A percentile compares a stretch with the other conserved stretches of the same genome.
Evolutionary conservation across 768 basidiomycete genomes (phyloP).

Genomic region (Mycena albidolilacea): DNA sequence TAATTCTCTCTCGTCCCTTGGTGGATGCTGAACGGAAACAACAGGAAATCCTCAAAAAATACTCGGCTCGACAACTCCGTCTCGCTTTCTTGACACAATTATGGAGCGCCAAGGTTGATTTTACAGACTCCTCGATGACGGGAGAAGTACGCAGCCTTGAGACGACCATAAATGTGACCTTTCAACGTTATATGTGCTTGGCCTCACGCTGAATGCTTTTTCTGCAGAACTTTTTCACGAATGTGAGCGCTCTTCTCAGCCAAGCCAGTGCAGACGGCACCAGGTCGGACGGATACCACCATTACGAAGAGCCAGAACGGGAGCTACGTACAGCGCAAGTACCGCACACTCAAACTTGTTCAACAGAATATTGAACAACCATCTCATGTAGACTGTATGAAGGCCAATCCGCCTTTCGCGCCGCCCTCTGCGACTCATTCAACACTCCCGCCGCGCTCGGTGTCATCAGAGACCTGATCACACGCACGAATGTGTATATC

Average conservation of each 20-base stretch:
- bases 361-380: constrained; percentile 17
- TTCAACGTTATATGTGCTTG: constrained; percentile 16
- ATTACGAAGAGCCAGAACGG: constrained; percentile 76
- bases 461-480: constrained; percentile 85
- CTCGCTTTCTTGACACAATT: constrained; percentile 91
- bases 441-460: constrained; percentile 91
- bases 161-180: constrained; percentile 84
- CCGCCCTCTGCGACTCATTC: constrained; percentile 95
- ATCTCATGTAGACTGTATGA: constrained; percentile 71
- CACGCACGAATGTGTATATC: constrained; percentile 91
- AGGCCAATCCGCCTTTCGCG: constrained; percentile 84
- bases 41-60: constrained; percentile 89
- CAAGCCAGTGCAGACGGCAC: constrained; percentile 65
- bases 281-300: constrained; percentile 72
- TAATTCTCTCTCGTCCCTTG: too few relatives aligned
- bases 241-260: constrained; percentile 83
- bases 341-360: constrained; percentile 18
- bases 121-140: constrained; percentile 91
- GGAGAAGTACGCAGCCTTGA: constrained; percentile 92
- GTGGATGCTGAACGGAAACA: constrained; percentile 17
- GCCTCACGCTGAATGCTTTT: constrained; percentile 30
- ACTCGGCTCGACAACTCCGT: constrained; percentile 90
- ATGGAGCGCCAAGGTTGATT: constrained; percentile 96
- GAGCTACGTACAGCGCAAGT: constrained; percentile 77
- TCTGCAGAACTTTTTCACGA: constrained; percentile 92